Base-by-base conservation (phyloP, 306 rosid species). In the Morella rubra region DNA sequence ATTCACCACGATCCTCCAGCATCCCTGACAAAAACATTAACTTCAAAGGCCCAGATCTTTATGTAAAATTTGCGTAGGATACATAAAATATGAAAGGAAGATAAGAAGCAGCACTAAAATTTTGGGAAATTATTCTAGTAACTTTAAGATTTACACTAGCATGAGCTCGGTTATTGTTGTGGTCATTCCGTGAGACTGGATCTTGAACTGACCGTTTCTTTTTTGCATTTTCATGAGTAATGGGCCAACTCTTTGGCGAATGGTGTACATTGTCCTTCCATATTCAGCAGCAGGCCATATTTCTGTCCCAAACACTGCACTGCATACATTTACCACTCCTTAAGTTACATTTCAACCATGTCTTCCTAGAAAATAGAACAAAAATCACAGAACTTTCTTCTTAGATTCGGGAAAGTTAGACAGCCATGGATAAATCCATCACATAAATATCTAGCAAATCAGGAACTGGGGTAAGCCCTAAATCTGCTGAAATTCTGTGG, bases 281-380 rank as follows among this genome's bases (percentile, higher is more conserved):
- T 96, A 96, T 78, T 92, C 99, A 3, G 97, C 97, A 78, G 99
- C 99, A 62, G 97, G 90, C 97, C 99, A 96, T 79, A 92, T 91
- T 76, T 96, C 99, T 4, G 96, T 90, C 86, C 99, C 98, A 58
- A 96, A 95, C 79, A 92, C 97, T 86, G 99, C 99, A 74, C 99
- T 95, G 96, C 87, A 88, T 73, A 70, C 71, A 77, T 77, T 69
- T 65, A 68, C 74, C 83, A 70, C 68, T 71, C 65, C 71, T 72
- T 77, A 51, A 27, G 82, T 83, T 84, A 87, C 80, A 83, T 74
- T 76, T 76, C 84, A 82, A 69, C 66, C 72, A 75, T 42, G 52
- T 54, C 50, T 61, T 65, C 42, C 51, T 61, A 11, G 44, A 20
- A 22, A 44, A 67, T 19, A 12, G 40, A 68, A 80, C 32, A 69